phyloP scores from a whole-genome alignment of 2,329 filamentous ascomycete species.

The Paecilomyces sp. region DNA sequence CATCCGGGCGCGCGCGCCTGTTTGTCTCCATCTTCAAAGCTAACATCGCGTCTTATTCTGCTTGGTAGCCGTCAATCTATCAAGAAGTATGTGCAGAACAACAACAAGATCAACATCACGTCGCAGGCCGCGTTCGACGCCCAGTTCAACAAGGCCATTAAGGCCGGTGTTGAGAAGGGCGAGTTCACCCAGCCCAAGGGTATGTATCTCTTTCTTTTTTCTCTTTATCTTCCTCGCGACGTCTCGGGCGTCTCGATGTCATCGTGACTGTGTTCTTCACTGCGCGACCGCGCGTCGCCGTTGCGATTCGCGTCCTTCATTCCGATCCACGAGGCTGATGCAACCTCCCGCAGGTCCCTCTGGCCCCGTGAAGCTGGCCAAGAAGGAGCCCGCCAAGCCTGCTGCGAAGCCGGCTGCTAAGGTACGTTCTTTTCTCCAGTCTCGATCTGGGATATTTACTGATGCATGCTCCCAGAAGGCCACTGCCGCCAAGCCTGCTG shows the following conservation, averaged over 20 bases:
- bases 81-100: constrained; percentile 68
- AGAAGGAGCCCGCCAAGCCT: constrained; percentile 55
- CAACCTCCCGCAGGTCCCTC: constrained; percentile 57
- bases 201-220: constrained; percentile 38
- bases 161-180: constrained; percentile 76
- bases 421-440: constrained; percentile 11
- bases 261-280: neutral
- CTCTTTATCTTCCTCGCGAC: neutral
- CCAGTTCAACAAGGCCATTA: constrained; percentile 81
- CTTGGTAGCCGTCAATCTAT: constrained; percentile 58
- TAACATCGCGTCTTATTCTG: constrained; percentile 1
- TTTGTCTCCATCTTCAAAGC: constrained; percentile 5
- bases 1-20: constrained; percentile 5
- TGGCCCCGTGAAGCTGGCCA: constrained; percentile 85
- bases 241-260: neutral
- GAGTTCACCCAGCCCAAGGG: constrained; percentile 88
- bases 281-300: neutral
- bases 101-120: constrained; percentile 57
- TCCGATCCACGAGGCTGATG: constrained; percentile 17
- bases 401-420: constrained; percentile 37
- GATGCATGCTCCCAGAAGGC: constrained; percentile 41
- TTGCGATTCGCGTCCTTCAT: neutral
- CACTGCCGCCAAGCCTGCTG: constrained; percentile 23
- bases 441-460: neutral
- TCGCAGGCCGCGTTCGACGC: constrained; percentile 56